These are phyloP conservation scores for Sphenostylis stenocarpa DNA, from an alignment of 306 rosid genomes.

Conservation along the genomic window DNA sequence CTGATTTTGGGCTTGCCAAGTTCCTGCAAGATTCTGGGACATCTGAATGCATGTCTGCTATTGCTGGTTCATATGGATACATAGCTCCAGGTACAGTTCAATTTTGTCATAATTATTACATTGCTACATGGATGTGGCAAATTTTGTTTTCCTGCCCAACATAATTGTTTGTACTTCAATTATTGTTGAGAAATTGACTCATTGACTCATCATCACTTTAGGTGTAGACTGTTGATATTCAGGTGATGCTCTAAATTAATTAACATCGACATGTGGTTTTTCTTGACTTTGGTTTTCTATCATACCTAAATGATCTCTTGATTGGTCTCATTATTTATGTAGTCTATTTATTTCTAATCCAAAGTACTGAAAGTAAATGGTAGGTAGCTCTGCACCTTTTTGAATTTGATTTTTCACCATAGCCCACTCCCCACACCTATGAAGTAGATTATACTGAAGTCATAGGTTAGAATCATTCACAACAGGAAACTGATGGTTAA, in stretches of 20 bases:
- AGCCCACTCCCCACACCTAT: conserved; percentile 34
- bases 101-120: conserved; percentile 11
- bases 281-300: conserved; percentile 40
- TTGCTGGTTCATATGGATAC: conserved; percentile 98
- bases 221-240: conserved; percentile 29
- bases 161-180: conserved; percentile 24
- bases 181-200: conserved; percentile 31
- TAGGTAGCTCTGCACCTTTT: conserved; percentile 34
- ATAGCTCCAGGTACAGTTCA: conserved; percentile 85
- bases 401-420: conserved; percentile 39
- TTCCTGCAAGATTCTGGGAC: conserved; percentile 97
- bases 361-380: conserved; percentile 39
- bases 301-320: background rate
- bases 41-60: conserved; percentile 98
- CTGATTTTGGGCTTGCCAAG: conserved; percentile 99
- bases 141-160: conserved; percentile 17
- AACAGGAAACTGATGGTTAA: conserved; percentile 17
- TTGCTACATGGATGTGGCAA: background rate
- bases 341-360: conserved; percentile 20
- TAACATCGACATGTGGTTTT: conserved; percentile 27
- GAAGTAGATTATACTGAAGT: conserved; percentile 3
- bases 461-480: conserved; percentile 12
- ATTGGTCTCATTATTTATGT: conserved; percentile 8
- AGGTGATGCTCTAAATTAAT: conserved; percentile 28
- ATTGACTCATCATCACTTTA: conserved; percentile 30